These are phyloP conservation scores for Lasiodiplodia gonubiensis DNA, from an alignment of 2,329 filamentous ascomycete species.

Conservation along the genomic window DNA sequence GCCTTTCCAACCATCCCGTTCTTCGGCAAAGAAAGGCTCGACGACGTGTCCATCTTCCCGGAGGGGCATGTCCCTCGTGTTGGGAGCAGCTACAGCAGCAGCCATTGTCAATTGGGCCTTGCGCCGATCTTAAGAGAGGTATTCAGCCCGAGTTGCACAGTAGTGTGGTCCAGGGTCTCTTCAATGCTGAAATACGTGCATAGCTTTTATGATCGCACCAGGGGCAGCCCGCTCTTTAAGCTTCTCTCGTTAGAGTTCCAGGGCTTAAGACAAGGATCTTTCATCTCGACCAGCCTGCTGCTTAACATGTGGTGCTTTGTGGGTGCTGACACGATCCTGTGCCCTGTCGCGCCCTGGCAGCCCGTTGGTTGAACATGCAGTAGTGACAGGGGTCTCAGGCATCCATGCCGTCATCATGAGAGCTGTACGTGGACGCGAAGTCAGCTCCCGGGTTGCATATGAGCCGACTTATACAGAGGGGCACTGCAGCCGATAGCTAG, in stretches of 20 bases:
- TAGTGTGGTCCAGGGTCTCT: neutral
- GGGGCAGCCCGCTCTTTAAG: neutral
- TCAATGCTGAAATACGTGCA: too few relatives aligned
- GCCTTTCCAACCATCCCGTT: slow-evolving; percentile 55
- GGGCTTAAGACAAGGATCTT: neutral
- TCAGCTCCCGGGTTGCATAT: neutral
- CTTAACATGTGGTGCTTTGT: neutral
- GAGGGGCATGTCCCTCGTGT: too few relatives aligned
- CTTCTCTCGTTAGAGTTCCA: neutral
- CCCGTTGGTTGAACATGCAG: neutral
- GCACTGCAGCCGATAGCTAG: too few relatives aligned
- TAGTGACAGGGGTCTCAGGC: neutral
- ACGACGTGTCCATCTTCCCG: neutral
- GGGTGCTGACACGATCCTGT: too few relatives aligned
- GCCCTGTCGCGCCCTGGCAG: too few relatives aligned
- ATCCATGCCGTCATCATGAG: neutral
- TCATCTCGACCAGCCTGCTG: neutral
- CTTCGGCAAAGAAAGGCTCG: slow-evolving; percentile 46
- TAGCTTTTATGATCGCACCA: neutral
- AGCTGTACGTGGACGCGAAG: neutral
- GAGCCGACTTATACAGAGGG: too few relatives aligned
- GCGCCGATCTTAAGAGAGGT: neutral
- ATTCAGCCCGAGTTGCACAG: neutral
- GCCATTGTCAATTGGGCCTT: neutral
- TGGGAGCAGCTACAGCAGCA: neutral